phyloP scores from a whole-genome alignment of 1,284 basidiomycete genomes.

The Sparassis latifolia region DNA sequence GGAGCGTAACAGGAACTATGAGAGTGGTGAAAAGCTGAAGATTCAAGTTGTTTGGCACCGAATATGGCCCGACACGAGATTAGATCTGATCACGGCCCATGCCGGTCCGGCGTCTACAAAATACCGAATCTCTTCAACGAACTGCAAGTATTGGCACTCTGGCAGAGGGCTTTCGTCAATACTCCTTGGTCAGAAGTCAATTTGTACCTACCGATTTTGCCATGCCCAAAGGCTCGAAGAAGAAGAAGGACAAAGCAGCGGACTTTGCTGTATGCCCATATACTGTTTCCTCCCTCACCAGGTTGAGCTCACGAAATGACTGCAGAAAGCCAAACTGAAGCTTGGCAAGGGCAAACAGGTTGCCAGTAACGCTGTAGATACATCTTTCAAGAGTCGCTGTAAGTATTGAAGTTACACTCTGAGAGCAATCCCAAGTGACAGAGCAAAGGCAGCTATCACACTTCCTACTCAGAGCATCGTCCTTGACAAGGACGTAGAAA shows the following conservation, averaged over 20 bases:
- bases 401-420: slow-evolving; percentile 15
- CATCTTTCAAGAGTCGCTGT: slow-evolving; percentile 93
- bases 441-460: slow-evolving; percentile 64
- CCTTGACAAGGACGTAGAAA: slow-evolving; percentile 41
- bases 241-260: slow-evolving; percentile 81
- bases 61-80: no score
- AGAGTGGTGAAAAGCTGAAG: no score
- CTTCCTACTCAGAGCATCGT: slow-evolving; percentile 82
- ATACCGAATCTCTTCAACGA: no score
- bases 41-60: no score
- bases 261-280: slow-evolving; percentile 68
- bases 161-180: no score
- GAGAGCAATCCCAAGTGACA: slow-evolving; percentile 2
- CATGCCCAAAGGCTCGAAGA: slow-evolving; percentile 86
- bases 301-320: not conserved
- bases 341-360: slow-evolving; percentile 90
- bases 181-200: no score
- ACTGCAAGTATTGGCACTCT: no score
- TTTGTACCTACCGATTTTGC: no score
- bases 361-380: slow-evolving; percentile 85
- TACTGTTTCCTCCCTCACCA: not conserved
- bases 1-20: no score
- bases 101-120: no score
- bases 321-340: slow-evolving; percentile 91
- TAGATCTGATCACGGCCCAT: no score